These are phyloP conservation scores for Epichloe elymi DNA, from an alignment of 2,329 filamentous ascomycete species.

Conservation along the genomic window DNA sequence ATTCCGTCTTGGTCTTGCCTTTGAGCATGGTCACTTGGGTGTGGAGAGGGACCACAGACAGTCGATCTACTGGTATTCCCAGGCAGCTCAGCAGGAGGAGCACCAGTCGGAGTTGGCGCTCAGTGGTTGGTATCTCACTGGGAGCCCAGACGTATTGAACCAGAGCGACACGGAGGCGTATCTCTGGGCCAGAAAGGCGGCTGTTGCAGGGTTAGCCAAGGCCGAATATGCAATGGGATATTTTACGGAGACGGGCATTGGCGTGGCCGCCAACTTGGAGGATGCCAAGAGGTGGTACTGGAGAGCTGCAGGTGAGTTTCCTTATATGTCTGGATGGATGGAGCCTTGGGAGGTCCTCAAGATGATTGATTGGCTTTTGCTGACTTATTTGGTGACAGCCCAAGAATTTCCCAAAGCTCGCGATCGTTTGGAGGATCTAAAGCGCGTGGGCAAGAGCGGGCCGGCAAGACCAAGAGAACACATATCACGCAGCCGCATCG, in stretches of 20 bases:
- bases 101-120: conserved; percentile 81
- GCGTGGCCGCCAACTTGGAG: conserved; percentile 71
- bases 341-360: neutral
- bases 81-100: conserved; percentile 82
- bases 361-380: neutral
- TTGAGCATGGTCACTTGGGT: conserved; percentile 77
- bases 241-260: conserved; percentile 91
- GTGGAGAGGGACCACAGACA: conserved; percentile 70
- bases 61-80: conserved; percentile 89
- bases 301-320: conserved; percentile 65
- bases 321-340: neutral
- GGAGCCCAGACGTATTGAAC: conserved; percentile 71
- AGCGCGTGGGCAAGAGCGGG: conserved; percentile 58
- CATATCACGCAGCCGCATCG: conserved; percentile 68
- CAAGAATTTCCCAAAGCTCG: conserved; percentile 91
- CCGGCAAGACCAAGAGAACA: conserved; percentile 59
- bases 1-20: conserved; percentile 75
- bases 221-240: conserved; percentile 97
- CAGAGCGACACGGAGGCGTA: conserved; percentile 96
- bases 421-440: conserved; percentile 84
- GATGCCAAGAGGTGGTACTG: conserved; percentile 98
- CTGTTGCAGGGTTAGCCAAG: conserved; percentile 75
- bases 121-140: conserved; percentile 90
- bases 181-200: conserved; percentile 91
- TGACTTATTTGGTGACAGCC: conserved; percentile 35